A percentile compares a stretch with the other conserved stretches of the same genome.
Conservation (phyloP, 2,329 filamentous ascomycete genomes). For the Neonectria sp. region DNA sequence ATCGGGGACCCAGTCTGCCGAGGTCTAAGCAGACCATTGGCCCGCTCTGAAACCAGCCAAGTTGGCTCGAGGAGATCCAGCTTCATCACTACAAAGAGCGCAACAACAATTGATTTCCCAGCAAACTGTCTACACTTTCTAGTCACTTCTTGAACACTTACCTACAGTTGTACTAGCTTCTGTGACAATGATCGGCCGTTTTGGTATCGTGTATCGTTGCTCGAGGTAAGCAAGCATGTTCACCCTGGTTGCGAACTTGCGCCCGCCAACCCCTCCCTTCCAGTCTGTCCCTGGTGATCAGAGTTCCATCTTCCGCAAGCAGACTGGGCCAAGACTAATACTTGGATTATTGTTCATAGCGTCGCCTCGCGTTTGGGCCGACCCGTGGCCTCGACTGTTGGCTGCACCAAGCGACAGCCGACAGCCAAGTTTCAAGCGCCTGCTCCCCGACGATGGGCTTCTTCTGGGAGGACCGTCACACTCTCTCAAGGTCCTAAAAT, state of each 20-base stretch:
- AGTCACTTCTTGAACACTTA: background rate
- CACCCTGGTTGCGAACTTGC: background rate
- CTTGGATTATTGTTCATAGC: slow-evolving; percentile 23
- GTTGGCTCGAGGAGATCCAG: slow-evolving; percentile 19
- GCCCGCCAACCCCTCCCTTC: slow-evolving; percentile 4
- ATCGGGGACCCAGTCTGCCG: slow-evolving; percentile 37
- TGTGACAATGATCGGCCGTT: slow-evolving; percentile 39
- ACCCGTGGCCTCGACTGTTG: slow-evolving; percentile 20
- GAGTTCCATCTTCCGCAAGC: background rate
- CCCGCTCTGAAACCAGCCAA: slow-evolving; percentile 18
- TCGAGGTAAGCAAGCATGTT: slow-evolving; percentile 34
- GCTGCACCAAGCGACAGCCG: slow-evolving; percentile 18
- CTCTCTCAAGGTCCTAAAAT: slow-evolving; percentile 36
- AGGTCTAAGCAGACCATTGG: slow-evolving; percentile 28
- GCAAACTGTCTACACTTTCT: background rate
- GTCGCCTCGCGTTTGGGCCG: slow-evolving; percentile 32
- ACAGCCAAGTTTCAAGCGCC: slow-evolving; percentile 22
- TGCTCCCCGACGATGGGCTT: slow-evolving; percentile 25
- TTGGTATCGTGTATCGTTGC: slow-evolving; percentile 31
- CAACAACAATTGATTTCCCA: background rate
- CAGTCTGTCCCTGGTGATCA: background rate
- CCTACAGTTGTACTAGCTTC: background rate
- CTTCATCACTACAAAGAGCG: slow-evolving; percentile 19
- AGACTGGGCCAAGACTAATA: slow-evolving; percentile 7
- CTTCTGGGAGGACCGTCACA: slow-evolving; percentile 29